Conservation (phyloP, 2,329 filamentous ascomycete genomes). For the Nemania sp. region DNA sequence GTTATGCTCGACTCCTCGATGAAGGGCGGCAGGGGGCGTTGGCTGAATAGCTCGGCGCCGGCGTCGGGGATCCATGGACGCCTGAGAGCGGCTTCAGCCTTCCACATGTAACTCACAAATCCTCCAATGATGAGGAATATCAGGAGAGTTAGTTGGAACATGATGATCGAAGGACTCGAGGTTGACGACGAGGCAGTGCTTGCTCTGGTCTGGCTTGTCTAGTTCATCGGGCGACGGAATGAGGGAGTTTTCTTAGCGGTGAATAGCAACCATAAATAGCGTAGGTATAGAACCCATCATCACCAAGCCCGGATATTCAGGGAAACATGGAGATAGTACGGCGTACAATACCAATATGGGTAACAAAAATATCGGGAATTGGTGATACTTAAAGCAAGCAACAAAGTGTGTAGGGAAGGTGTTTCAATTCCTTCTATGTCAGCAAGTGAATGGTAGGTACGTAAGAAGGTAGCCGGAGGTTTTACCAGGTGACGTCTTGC, state of each 20-base stretch:
- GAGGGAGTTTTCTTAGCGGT: conserved; percentile 19
- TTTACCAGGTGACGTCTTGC: conserved; percentile 21
- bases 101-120: conserved; percentile 59
- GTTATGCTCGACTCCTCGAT: conserved; percentile 57
- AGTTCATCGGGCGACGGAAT: neutral
- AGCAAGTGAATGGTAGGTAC: conserved; percentile 1
- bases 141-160: conserved; percentile 54
- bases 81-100: conserved; percentile 57
- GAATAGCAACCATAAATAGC: conserved; percentile 30
- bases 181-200: neutral
- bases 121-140: conserved; percentile 54
- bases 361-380: neutral
- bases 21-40: conserved; percentile 62
- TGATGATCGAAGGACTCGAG: conserved; percentile 28
- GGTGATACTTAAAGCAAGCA: conserved; percentile 1
- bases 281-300: conserved; percentile 33
- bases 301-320: conserved; percentile 4
- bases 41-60: conserved; percentile 59
- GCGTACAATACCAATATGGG: too few relatives aligned
- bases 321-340: conserved; percentile 12
- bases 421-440: conserved; percentile 4
- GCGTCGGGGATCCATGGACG: conserved; percentile 64
- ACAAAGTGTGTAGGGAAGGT: neutral
- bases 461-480: too few relatives aligned
- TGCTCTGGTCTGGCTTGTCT: neutral